Evolutionary conservation across 2,329 filamentous ascomycete species (phyloP), one percentile per base, ranked within the genome.

Genomic region (Phoma herbarum): DNA sequence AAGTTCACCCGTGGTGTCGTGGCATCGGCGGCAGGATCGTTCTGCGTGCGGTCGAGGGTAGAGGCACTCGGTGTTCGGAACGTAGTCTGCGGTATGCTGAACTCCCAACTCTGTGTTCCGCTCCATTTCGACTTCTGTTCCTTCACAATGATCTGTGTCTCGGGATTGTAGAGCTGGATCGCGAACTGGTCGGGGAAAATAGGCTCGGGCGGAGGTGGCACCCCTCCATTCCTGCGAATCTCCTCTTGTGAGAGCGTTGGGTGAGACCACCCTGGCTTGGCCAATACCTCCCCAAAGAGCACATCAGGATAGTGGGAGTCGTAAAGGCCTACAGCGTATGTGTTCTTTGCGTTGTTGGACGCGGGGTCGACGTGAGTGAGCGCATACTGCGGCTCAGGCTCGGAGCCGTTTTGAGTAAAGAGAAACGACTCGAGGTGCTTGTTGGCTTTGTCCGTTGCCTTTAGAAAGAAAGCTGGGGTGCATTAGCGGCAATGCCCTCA

Each of bases 161-260:
- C 94, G 0, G 95, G 95, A 74, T 97, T 95, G 82, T 97, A 98
- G 3, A 99, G 87, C 69, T 94, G 90, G 37, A 98, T 84, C n/a
- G 85, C 84, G 75, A 98, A 97, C 52, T 86, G 83, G 56, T 89
- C 88, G 0, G 94, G 93, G 26, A 92, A 85, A 31, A 91, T 83
- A 10, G 93, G 90, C 59, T 90, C 85, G 0, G 90, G 88, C 16
- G 85, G 85, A 22, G 85, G 88, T 3, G 85, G 81, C 1, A 87
- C 79, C 16, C 89, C 90, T 60, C 88, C 88, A 71, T 90, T 85
- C 60, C 78, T 84, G 61, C 92, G 87, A 56, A 93, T 85, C 73
- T 96, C 90, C 52, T 95, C 92, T 46, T 90, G 87, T 1, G 92
- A 94, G 7, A 96, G 83, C 0, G 88, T 88, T 0, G 93, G 91